phyloP scores from a whole-genome alignment of 1,139 yeast species.

The Protomyces inouyei region DNA sequence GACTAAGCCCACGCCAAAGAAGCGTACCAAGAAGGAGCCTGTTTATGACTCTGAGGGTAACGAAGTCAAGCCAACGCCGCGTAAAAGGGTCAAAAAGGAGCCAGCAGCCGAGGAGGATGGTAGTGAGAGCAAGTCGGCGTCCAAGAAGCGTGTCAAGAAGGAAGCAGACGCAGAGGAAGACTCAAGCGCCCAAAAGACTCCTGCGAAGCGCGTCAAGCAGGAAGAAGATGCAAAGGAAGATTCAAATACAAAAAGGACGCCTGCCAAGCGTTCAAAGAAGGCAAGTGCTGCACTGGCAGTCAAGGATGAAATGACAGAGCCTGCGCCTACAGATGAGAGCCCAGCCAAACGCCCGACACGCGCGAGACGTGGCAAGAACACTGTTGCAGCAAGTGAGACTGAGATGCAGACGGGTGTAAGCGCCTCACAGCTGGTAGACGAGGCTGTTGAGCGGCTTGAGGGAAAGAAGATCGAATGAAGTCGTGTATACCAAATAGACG shows the following conservation, averaged over 20 bases:
- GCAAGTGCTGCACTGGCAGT: not conserved
- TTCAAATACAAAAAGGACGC: not conserved
- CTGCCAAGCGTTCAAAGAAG: not conserved
- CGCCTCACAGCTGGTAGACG: slow-evolving; percentile 30
- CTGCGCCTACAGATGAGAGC: not conserved
- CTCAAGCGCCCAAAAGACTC: not conserved
- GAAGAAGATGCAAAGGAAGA: not conserved
- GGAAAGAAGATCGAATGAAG: not conserved
- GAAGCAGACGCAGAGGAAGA: not conserved
- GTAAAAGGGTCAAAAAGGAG: slow-evolving; percentile 18
- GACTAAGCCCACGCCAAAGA: slow-evolving; percentile 6
- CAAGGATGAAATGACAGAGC: not conserved
- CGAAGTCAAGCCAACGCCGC: not conserved
- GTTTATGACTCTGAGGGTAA: not conserved
- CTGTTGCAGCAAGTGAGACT: slow-evolving; percentile 4
- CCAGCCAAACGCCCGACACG: not conserved
- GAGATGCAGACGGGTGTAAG: slow-evolving; percentile 21
- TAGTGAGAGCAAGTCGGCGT: not conserved
- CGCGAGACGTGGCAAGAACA: not conserved
- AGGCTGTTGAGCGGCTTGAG: slow-evolving; percentile 24
- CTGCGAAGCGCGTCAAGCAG: not conserved
- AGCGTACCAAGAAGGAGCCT: slow-evolving; percentile 8
- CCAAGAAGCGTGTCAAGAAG: slow-evolving; percentile 3
- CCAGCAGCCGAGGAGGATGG: not conserved
- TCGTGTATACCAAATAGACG: not conserved